Evolutionary conservation across 2,329 filamentous ascomycete species (phyloP).

Genomic region (Neopestalotiopsis sp.): DNA sequence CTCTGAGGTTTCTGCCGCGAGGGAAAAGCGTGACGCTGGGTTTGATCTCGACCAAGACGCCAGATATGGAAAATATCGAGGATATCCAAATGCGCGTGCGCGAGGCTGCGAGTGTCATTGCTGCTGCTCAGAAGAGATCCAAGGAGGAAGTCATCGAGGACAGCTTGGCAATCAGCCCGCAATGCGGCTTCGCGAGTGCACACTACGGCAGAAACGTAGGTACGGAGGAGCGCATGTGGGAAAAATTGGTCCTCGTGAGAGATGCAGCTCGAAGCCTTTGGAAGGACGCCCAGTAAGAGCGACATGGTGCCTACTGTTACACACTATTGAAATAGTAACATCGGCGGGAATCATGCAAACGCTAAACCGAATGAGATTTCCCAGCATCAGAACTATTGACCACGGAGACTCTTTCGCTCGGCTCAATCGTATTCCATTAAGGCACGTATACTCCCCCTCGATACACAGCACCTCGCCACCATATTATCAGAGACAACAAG

Average conservation of each 20-base stretch:
- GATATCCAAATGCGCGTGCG: conserved; percentile 48
- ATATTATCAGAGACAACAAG: no score
- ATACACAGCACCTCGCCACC: no score
- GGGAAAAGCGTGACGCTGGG: conserved; percentile 56
- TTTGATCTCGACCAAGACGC: conserved; percentile 54
- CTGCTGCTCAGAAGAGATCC: conserved; percentile 57
- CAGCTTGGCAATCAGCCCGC: conserved; percentile 61
- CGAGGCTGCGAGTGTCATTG: conserved; percentile 60
- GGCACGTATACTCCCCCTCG: no score
- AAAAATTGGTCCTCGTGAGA: conserved; percentile 31
- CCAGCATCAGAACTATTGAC: no score
- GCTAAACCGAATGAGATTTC: no score
- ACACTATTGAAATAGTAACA: no score
- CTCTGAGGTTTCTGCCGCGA: conserved; percentile 50
- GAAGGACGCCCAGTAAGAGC: conserved; percentile 10
- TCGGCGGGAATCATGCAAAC: no score
- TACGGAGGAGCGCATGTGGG: conserved; percentile 34
- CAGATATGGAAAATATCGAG: conserved; percentile 49
- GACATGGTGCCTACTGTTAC: no score
- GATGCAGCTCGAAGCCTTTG: conserved; percentile 29
- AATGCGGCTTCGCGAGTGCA: conserved; percentile 50
- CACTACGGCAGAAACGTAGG: conserved; percentile 30
- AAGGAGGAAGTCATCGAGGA: conserved; percentile 54
- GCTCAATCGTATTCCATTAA: no score
- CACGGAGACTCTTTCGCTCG: no score